phyloP scores from a whole-genome alignment of 306 rosid species.

The Cajanus cajan region DNA sequence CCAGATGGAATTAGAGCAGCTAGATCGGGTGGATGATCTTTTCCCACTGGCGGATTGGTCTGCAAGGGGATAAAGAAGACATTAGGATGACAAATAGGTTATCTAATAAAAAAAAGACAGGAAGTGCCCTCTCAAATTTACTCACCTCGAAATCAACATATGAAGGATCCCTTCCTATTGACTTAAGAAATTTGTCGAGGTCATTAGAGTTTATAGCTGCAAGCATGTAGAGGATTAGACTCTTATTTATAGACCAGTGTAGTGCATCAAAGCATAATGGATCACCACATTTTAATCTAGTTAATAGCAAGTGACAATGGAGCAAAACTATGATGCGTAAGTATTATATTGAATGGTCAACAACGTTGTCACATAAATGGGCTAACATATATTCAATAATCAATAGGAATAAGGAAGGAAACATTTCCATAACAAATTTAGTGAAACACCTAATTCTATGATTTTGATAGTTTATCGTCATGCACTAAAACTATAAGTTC shows the following conservation, averaged over 20 bases:
- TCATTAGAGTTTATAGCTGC: conserved; percentile 52
- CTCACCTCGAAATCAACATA: conserved; percentile 83
- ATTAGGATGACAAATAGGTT: background rate
- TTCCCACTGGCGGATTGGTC: conserved; percentile 71
- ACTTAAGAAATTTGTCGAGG: conserved; percentile 64
- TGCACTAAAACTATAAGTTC: background rate
- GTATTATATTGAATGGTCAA: background rate
- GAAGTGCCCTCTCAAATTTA: background rate
- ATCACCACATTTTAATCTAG: background rate
- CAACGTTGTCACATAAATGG: background rate
- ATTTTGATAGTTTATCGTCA: background rate
- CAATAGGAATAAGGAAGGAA: background rate
- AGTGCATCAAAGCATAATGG: background rate
- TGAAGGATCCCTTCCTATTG: conserved; percentile 62
- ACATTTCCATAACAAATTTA: background rate
- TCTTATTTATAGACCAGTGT: background rate
- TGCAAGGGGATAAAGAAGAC: conserved; percentile 25
- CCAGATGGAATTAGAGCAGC: conserved; percentile 59
- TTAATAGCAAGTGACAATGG: background rate
- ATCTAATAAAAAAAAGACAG: background rate
- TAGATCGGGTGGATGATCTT: conserved; percentile 86
- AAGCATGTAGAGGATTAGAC: conserved; percentile 3
- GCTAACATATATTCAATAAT: background rate
- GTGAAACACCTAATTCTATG: background rate
- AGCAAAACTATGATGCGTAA: background rate